These are phyloP conservation scores for Allium sativum DNA, from an alignment of 106 monocot genomes.

Conservation along the genomic window DNA sequence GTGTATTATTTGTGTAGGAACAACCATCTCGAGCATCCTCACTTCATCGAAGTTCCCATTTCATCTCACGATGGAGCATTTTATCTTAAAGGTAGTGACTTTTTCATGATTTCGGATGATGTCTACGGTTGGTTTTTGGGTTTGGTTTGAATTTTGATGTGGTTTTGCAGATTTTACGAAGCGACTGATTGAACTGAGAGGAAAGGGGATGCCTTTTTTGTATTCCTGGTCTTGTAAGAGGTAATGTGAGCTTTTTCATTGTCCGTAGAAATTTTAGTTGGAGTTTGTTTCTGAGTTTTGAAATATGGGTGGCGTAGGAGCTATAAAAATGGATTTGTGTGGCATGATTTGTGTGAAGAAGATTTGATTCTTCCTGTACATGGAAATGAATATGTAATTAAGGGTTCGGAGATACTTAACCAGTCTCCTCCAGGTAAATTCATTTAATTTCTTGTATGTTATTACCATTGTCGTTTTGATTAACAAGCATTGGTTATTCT, in stretches of 20 bases:
- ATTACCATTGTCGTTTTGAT: too few relatives aligned
- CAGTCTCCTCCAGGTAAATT: slow-evolving; percentile 43
- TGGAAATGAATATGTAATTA: slow-evolving; percentile 72
- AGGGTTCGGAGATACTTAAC: slow-evolving; percentile 74
- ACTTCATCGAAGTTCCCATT: slow-evolving; percentile 56
- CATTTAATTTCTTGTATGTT: background rate
- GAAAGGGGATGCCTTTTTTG: slow-evolving; percentile 63
- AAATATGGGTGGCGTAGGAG: slow-evolving; percentile 26
- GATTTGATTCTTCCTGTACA: slow-evolving; percentile 65
- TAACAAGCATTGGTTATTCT: too few relatives aligned
- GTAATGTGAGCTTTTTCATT: slow-evolving; percentile 13
- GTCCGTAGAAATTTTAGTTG: too few relatives aligned
- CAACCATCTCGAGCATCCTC: slow-evolving; percentile 60
- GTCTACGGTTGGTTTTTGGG: background rate
- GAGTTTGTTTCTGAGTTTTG: background rate
- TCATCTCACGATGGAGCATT: slow-evolving; percentile 45
- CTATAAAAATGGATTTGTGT: slow-evolving; percentile 90
- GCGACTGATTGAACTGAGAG: slow-evolving; percentile 53
- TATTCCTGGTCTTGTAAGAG: slow-evolving; percentile 98
- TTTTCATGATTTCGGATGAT: background rate
- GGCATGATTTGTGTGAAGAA: slow-evolving; percentile 78
- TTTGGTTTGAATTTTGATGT: slow-evolving; percentile 1
- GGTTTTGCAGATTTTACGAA: slow-evolving; percentile 48
- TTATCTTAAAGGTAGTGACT: slow-evolving; percentile 44
- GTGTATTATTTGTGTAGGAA: slow-evolving; percentile 53